phyloP scores from a whole-genome alignment of 2,329 filamentous ascomycete genomes.

The Alternaria longipes region DNA sequence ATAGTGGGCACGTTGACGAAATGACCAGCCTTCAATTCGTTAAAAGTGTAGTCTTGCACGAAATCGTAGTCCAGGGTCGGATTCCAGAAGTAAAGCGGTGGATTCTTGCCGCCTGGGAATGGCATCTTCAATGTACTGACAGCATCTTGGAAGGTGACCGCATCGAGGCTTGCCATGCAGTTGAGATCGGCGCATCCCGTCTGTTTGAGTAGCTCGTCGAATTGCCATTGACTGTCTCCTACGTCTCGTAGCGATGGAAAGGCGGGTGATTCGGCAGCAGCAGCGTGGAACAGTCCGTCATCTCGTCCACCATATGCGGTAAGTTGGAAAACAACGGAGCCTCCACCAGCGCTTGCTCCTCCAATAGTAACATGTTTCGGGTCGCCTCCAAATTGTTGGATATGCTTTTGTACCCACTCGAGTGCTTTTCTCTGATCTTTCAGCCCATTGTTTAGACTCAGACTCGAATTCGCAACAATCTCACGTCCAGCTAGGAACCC shows the following conservation, averaged over 20 bases:
- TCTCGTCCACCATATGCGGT: slow-evolving; percentile 50
- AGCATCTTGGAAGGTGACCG: slow-evolving; percentile 50
- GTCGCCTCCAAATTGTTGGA: slow-evolving; percentile 52
- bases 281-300: slow-evolving; percentile 50
- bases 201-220: slow-evolving; percentile 47
- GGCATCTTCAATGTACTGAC: slow-evolving; percentile 46
- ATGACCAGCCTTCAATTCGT: slow-evolving; percentile 47
- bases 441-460: slow-evolving; percentile 51
- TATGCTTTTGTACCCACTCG: slow-evolving; percentile 51
- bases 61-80: slow-evolving; percentile 56
- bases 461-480: slow-evolving; percentile 33
- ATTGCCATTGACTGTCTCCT: slow-evolving; percentile 54
- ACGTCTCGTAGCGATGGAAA: slow-evolving; percentile 53
- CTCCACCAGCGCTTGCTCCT: slow-evolving; percentile 53
- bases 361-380: slow-evolving; percentile 51
- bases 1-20: slow-evolving; percentile 55
- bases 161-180: slow-evolving; percentile 52
- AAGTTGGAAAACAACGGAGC: slow-evolving; percentile 50
- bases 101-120: slow-evolving; percentile 48
- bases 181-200: slow-evolving; percentile 50
- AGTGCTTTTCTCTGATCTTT: slow-evolving; percentile 50
- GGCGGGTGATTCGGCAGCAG: slow-evolving; percentile 45
- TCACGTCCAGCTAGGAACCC: slow-evolving; percentile 50
- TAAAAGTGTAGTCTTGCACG: slow-evolving; percentile 52
- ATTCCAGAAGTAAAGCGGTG: slow-evolving; percentile 54